Base-by-base conservation (phyloP, 345 rosid genomes). In the Citrus maxima region DNA sequence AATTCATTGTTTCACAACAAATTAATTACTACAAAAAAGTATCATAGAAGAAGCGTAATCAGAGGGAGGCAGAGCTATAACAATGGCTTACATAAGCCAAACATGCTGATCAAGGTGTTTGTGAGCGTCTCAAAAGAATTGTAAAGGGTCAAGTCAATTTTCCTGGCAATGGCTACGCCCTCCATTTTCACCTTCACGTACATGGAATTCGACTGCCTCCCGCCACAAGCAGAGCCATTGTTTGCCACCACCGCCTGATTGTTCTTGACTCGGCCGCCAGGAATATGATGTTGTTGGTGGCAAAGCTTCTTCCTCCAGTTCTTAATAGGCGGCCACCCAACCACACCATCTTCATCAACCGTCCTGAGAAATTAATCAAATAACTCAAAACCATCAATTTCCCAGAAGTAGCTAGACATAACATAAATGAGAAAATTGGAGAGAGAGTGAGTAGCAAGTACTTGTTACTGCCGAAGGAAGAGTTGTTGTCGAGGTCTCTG, bases 101-200 rank as follows among this genome's bases (percentile, higher is more conserved):
- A 89, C 92, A 87, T 89, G 84, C 10, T 30, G 49, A 81, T 49
- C 79, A 87, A 80, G 77, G 87, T 61, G 55, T 58, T 8, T 37
- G 74, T 84, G 34, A 87, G 88, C 10, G 82, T 6, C 35, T 76
- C 76, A 63, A 84, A 79, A 35, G 88, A 87, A 70, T 59, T 22
- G 38, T 74, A 79, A 77, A 80, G 82, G 79, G 74, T 80, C 24
- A 85, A 54, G 70, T 89, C 83, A 63, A 89, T 78, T 81, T 89
- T 89, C 68, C 91, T 84, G 30, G 84, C 86, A 22, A 89, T 87
- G 30, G 83, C 92, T 6, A 81, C 84, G 37, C 92, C 92, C 37
- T 89, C 92, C 88, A 87, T 78, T 25, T 79, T 84, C 72, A 89
- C 92, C 85, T 89, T 89, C 65, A 89, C 76, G 71, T 77, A 89